Percentiles rank a stretch among this genome's conserved stretches.
Evolutionary conservation across 495 filamentous ascomycete genomes (phyloP).

Genomic region (Penicillium dipodomyicola): DNA sequence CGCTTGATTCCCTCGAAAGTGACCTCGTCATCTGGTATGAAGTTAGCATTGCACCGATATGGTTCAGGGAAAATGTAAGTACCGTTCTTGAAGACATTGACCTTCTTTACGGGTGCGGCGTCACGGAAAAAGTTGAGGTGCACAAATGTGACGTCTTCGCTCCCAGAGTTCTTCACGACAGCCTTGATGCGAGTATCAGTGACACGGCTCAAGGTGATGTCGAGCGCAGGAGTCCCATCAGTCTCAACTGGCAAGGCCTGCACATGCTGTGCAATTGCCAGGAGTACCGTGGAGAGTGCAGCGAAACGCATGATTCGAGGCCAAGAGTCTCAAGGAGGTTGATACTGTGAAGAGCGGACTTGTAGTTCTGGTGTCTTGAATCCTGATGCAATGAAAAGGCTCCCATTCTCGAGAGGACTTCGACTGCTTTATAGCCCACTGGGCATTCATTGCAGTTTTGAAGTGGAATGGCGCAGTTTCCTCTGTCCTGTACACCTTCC

Average conservation of each 20-base stretch:
- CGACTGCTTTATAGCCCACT: slow-evolving; percentile 1
- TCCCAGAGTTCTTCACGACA: slow-evolving; percentile 58
- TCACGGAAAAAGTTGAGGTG: slow-evolving; percentile 64
- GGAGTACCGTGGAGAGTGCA: slow-evolving; percentile 22
- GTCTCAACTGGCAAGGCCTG: slow-evolving; percentile 41
- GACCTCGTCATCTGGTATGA: slow-evolving; percentile 43
- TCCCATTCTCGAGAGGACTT: neutral
- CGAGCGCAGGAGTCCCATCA: slow-evolving; percentile 43
- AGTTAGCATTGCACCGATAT: neutral
- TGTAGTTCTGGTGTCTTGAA: neutral
- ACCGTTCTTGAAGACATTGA: slow-evolving; percentile 53
- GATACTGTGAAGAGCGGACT: neutral
- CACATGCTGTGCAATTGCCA: slow-evolving; percentile 46
- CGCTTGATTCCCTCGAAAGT: slow-evolving; percentile 58
- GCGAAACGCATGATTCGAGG: slow-evolving; percentile 19
- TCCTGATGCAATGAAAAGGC: neutral
- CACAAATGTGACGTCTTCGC: slow-evolving; percentile 53
- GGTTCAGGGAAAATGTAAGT: slow-evolving; percentile 17
- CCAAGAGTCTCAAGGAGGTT: neutral
- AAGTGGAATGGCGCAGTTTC: neutral
- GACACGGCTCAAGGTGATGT: slow-evolving; percentile 52
- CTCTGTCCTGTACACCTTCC: neutral
- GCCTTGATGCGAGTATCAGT: slow-evolving; percentile 59
- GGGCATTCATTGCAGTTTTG: neutral
- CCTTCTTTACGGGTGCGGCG: slow-evolving; percentile 57